A percentile compares a stretch with the other conserved stretches of the same genome.
Conservation (phyloP, 78 protist genomes). For the Dictyostelium citrinum region DNA sequence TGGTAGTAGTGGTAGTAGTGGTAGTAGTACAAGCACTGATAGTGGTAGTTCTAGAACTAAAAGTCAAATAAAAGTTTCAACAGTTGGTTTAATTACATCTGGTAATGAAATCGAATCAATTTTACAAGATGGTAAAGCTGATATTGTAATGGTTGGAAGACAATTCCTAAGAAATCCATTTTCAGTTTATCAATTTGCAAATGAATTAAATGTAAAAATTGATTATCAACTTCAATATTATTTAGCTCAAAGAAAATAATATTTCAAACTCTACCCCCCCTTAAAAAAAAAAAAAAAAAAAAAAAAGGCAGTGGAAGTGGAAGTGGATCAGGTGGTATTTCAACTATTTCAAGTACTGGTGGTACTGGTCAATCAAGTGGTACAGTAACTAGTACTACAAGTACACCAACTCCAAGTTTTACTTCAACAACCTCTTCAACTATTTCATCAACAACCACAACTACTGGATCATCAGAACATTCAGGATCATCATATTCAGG, state of each 20-base stretch:
- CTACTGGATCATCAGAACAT: background rate
- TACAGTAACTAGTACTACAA: background rate
- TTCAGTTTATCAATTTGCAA: conserved; percentile 11
- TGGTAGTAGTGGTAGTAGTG: background rate
- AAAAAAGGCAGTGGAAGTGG: background rate
- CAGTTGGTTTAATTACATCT: conserved; percentile 18
- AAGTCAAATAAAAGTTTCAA: background rate
- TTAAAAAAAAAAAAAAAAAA: too few species aligned
- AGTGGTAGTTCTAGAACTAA: background rate
- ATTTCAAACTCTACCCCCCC: too few species aligned
- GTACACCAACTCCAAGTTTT: background rate
- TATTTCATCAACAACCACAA: background rate
- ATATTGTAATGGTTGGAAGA: conserved; percentile 21
- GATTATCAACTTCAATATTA: conserved; percentile 31
- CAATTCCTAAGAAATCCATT: conserved; percentile 42
- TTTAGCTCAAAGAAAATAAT: background rate
- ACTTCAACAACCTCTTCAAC: background rate
- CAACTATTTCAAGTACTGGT: background rate
- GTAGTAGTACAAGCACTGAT: background rate
- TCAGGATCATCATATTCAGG: background rate
- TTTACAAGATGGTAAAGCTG: conserved; percentile 9
- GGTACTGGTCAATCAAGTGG: background rate
- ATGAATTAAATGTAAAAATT: background rate
- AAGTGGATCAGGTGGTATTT: background rate
- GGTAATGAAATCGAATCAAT: background rate